phyloP scores from a whole-genome alignment of 345 rosid species.

The Draba incana region DNA sequence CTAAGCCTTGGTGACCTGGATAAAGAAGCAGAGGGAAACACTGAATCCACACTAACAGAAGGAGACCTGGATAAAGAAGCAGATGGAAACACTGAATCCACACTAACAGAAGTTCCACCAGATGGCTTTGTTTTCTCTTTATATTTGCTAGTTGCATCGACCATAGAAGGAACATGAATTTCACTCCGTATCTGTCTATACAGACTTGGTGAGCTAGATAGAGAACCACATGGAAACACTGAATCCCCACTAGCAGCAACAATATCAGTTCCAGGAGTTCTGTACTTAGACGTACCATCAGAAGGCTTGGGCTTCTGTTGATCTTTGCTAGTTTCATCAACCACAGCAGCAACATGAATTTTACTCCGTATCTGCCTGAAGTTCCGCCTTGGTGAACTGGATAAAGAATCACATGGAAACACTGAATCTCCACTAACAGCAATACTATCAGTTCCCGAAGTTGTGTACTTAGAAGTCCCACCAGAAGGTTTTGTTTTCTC shows the following conservation, averaged over 20 bases:
- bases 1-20: conserved; percentile 18
- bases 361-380: conserved; percentile 32
- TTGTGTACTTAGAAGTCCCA: conserved; percentile 14
- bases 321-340: conserved; percentile 11
- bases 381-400: conserved; percentile 20
- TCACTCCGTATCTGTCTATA: conserved; percentile 22
- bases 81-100: conserved; percentile 18
- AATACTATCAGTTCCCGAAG: conserved; percentile 24
- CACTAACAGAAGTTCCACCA: conserved; percentile 12
- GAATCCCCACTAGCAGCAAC: conserved; percentile 18
- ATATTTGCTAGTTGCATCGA: conserved; percentile 26
- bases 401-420: conserved; percentile 27
- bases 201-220: conserved; percentile 24
- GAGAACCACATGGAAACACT: conserved; percentile 27
- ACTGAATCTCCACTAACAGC: conserved; percentile 25
- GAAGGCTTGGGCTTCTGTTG: conserved; percentile 22
- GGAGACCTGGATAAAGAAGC: conserved; percentile 19
- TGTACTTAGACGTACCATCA: conserved; percentile 27
- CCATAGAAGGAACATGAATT: conserved; percentile 13
- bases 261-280: conserved; percentile 17
- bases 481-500: conserved; percentile 20
- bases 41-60: not conserved
- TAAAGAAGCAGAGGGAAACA: conserved; percentile 17
- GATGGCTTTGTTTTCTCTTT: conserved; percentile 21
- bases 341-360: conserved; percentile 24